Evolutionary conservation across 2,329 filamentous ascomycete species (phyloP).

Genomic region (Cryphonectria nitschkei): DNA sequence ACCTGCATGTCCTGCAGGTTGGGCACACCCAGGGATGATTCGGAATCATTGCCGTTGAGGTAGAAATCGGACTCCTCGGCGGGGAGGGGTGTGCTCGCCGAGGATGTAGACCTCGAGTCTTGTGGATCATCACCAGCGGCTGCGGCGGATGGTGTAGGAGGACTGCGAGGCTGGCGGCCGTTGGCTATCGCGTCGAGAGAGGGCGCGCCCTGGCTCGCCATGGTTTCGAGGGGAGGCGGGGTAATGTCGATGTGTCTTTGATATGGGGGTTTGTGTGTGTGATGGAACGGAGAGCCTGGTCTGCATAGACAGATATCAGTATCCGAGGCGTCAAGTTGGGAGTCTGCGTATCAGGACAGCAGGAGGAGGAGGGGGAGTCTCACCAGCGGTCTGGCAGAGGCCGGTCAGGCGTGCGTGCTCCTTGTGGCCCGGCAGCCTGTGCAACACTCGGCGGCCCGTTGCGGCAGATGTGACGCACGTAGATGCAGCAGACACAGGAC

Average conservation of each 20-base stretch:
- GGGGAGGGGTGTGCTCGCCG: slow-evolving; percentile 74
- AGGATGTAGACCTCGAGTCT: slow-evolving; percentile 65
- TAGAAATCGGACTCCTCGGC: slow-evolving; percentile 93
- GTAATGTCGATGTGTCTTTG: slow-evolving; percentile 1
- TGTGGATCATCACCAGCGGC: slow-evolving; percentile 45
- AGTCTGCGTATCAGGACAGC: not conserved
- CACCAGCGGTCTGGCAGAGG: not conserved
- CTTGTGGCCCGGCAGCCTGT: not conserved
- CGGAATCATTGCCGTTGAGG: slow-evolving; percentile 84
- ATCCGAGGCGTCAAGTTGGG: not conserved
- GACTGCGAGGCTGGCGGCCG: slow-evolving; percentile 18
- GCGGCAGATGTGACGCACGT: not conserved
- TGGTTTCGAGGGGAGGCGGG: slow-evolving; percentile 23
- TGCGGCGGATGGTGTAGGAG: slow-evolving; percentile 18
- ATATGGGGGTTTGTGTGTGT: not conserved
- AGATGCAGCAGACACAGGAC: not conserved
- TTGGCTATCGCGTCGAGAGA: slow-evolving; percentile 37
- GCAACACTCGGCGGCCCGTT: not conserved
- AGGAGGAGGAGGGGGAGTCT: not conserved
- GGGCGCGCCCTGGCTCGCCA: slow-evolving; percentile 35
- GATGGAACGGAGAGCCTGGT: not conserved
- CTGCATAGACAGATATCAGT: not conserved
- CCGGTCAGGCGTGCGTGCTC: not conserved
- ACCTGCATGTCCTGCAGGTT: slow-evolving; percentile 76
- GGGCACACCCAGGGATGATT: slow-evolving; percentile 85